Percentiles rank a stretch among this genome's conserved stretches.
These are phyloP conservation scores for Silene latifolia DNA, from an alignment of 148 eudicot species.

Conservation along the genomic window DNA sequence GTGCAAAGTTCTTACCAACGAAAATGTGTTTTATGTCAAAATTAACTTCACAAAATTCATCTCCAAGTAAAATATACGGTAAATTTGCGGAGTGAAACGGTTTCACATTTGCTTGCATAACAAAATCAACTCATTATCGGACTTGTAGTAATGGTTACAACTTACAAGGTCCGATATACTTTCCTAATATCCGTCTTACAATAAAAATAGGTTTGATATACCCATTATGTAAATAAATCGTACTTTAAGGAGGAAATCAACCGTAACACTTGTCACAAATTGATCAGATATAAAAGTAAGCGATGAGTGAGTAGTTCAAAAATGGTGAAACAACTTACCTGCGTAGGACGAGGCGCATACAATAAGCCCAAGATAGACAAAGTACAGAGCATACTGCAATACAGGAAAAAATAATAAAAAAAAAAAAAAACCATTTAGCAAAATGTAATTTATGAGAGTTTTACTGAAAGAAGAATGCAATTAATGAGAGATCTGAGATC, in stretches of 20 bases:
- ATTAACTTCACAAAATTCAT: slow-evolving; percentile 11
- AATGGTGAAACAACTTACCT: slow-evolving; percentile 45
- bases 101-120: too few relatives aligned
- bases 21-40: slow-evolving; percentile 23
- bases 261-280: not conserved
- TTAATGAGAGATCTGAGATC: slow-evolving; percentile 27
- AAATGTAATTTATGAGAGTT: too few relatives aligned
- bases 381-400: slow-evolving; percentile 89
- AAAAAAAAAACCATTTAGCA: not conserved
- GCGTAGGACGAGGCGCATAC: slow-evolving; percentile 91
- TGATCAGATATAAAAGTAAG: not conserved
- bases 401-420: not conserved
- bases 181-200: too few relatives aligned
- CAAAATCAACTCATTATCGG: too few relatives aligned
- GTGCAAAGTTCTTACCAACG: slow-evolving; percentile 44
- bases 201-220: too few relatives aligned
- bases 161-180: too few relatives aligned
- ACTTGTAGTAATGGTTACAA: too few relatives aligned
- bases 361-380: slow-evolving; percentile 90
- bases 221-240: too few relatives aligned
- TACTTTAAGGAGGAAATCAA: not conserved
- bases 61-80: not conserved
- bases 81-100: not conserved
- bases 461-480: not conserved
- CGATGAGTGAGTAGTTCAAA: not conserved